Evolutionary conservation across 306 rosid genomes (phyloP), one percentile per base, ranked within the genome.

Genomic region (Cucurbita pepo): DNA sequence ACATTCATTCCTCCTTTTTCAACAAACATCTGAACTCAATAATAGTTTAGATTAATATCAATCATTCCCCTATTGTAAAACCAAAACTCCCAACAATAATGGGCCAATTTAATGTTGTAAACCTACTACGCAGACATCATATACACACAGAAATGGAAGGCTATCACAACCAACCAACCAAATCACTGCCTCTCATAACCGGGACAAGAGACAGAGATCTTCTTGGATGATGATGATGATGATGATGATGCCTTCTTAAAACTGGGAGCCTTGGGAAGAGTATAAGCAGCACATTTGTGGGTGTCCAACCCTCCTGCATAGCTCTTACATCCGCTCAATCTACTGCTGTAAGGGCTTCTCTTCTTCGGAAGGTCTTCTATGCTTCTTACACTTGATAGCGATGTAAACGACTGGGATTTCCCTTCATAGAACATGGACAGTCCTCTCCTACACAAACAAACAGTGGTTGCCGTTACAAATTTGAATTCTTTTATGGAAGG

Each of bases 391-490:
- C 77, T 83, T 19, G 87, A 78, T 8, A 85, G 81, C 19, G 85
- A 83, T 81, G 85, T 79, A 48, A 81, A 85, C 7, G 89, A 85
- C 79, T 77, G 81, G n/a, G 82, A 79, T 79, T 85, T 85, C 14
- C 89, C 89, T 62, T 85, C 65, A 52, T 76, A 85, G 76, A 76
- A 81, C 89, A 75, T 81, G 0, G 89, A 85, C 44, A 85, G 82
- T 48, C 89, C 89, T 83, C 83, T 83, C 81, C 89, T 83, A 85
- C 66, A 75, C 22, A 59, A 58, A 75, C 22, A 65, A 64, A n/a
- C 10, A 25, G 3, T 45, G 50, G 25, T 22, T 21, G 5, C 5
- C 14, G 48, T 52, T 41, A 73, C 56, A 38, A 72, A 37, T 19
- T 15, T 2, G 25, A 53, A 6, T n/a, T 53, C n/a, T 16, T 51